Evolutionary conservation across 495 filamentous ascomycete species (phyloP).

Genomic region (Neurospora discreta): DNA sequence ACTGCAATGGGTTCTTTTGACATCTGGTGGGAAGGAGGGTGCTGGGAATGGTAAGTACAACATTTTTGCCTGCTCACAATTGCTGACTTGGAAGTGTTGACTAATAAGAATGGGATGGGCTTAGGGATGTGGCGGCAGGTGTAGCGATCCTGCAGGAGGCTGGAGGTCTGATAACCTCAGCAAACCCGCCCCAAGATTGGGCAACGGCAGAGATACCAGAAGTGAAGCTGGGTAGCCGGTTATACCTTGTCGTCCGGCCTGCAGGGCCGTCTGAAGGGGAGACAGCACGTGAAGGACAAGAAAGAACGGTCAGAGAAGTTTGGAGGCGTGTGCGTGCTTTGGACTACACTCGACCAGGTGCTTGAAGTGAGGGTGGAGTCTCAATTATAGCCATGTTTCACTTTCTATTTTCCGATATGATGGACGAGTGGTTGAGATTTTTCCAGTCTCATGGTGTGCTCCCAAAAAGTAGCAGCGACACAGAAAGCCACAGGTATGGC

Average conservation of each 20-base stretch:
- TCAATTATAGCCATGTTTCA: neutral
- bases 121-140: constrained; percentile 66
- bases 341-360: constrained; percentile 44
- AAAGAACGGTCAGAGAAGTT: constrained; percentile 54
- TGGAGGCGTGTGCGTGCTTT: constrained; percentile 52
- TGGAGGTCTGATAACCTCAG: constrained; percentile 55
- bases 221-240: constrained; percentile 45
- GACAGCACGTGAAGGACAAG: constrained; percentile 50
- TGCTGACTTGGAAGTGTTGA: neutral
- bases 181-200: constrained; percentile 48
- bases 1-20: constrained; percentile 64
- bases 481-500: neutral
- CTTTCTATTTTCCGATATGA: neutral
- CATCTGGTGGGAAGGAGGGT: constrained; percentile 77
- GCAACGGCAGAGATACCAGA: constrained; percentile 45
- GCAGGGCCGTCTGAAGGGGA: constrained; percentile 49
- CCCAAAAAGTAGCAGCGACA: neutral
- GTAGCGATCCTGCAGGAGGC: constrained; percentile 70
- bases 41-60: constrained; percentile 54
- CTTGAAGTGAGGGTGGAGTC: constrained; percentile 1
- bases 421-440: neutral
- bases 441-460: neutral
- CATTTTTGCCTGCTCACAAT: neutral
- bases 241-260: constrained; percentile 57
- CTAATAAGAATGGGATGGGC: neutral